These are phyloP conservation scores for Lentinula detonsa DNA, from an alignment of 768 basidiomycete genomes.

Conservation along the genomic window DNA sequence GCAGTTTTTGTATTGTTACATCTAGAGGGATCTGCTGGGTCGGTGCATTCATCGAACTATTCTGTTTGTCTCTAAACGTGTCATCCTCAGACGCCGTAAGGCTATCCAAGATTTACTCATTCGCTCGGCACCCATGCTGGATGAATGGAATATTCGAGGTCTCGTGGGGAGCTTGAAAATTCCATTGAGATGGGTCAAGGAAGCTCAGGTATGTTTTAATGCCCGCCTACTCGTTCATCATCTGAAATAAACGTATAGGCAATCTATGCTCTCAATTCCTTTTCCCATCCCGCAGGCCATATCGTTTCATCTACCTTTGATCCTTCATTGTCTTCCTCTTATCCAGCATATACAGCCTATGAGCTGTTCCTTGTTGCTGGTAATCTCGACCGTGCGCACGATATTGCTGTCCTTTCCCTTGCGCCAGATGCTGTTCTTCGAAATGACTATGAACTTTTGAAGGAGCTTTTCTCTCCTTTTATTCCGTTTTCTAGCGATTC, in stretches of 20 bases:
- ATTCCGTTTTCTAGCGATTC: conserved; percentile 29
- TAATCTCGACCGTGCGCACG: conserved; percentile 69
- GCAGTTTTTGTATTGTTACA: conserved; percentile 88
- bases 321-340: neutral
- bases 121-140: conserved; percentile 57
- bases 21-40: conserved; percentile 78
- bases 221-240: conserved; percentile 1
- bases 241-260: conserved; percentile 38
- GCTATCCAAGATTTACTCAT: conserved; percentile 77
- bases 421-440: conserved; percentile 83
- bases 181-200: conserved; percentile 83
- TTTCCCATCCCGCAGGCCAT: conserved; percentile 32
- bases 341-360: conserved; percentile 42
- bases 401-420: conserved; percentile 78
- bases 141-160: conserved; percentile 71
- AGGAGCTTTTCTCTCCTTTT: conserved; percentile 65
- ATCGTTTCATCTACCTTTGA: conserved; percentile 33
- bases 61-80: neutral
- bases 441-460: conserved; percentile 56
- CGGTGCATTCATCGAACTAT: conserved; percentile 20
- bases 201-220: conserved; percentile 61
- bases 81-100: conserved; percentile 59
- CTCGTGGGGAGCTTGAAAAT: conserved; percentile 73
- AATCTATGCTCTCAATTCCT: conserved; percentile 45
- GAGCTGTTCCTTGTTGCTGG: conserved; percentile 69